Evolutionary conservation across 208 protist species (phyloP).

Genomic region (Porcisia deanei): DNA sequence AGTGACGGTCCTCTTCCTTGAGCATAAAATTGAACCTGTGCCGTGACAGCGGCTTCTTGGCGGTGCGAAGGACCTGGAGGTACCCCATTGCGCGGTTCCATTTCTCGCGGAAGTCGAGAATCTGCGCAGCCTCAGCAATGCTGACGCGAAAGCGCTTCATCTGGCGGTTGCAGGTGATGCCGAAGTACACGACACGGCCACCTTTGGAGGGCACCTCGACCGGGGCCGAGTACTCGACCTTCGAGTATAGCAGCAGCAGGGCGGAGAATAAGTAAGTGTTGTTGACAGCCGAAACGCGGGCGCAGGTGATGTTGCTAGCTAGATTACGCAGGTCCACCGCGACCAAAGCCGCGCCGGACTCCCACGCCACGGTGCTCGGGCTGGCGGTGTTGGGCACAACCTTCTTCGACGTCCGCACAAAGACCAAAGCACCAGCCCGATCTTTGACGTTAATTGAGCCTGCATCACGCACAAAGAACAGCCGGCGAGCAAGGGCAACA

Average conservation of each 20-base stretch:
- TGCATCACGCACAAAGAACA: conserved; percentile 71
- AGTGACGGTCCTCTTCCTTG: conserved; percentile 71
- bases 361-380: conserved; percentile 64
- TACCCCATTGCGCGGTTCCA: conserved; percentile 68
- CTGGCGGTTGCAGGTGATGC: conserved; percentile 82
- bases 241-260: conserved; percentile 78
- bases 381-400: conserved; percentile 42
- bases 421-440: conserved; percentile 70
- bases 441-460: conserved; percentile 64
- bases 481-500: conserved; percentile 59
- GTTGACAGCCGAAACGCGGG: conserved; percentile 65
- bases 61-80: conserved; percentile 73
- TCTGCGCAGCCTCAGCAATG: conserved; percentile 67
- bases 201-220: conserved; percentile 47
- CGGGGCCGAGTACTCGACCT: conserved; percentile 83
- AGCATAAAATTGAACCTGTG: conserved; percentile 69
- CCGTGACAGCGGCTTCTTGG: conserved; percentile 58
- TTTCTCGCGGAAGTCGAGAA: conserved; percentile 86
- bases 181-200: conserved; percentile 75
- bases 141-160: conserved; percentile 84
- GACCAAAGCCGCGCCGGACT: conserved; percentile 56
- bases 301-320: conserved; percentile 44
- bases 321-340: conserved; percentile 65
- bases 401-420: conserved; percentile 88
- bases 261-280: conserved; percentile 79